phyloP scores from a whole-genome alignment of 1,284 basidiomycete genomes.

The Cystobasidium sp. region DNA sequence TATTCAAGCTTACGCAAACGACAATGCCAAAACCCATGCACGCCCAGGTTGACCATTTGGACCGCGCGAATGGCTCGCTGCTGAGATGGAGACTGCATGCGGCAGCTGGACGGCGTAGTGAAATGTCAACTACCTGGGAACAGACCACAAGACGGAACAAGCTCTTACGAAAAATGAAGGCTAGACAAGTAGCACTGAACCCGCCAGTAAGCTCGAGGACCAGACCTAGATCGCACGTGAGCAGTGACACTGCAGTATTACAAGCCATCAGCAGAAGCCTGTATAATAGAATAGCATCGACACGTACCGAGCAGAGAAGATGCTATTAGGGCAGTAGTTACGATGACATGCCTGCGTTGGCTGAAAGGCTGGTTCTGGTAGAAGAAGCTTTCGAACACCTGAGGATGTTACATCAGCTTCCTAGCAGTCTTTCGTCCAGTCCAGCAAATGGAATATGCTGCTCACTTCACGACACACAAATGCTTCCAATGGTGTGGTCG shows the following conservation, averaged over 20 bases:
- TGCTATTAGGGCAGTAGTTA: constrained; percentile 83
- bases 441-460: constrained; percentile 45
- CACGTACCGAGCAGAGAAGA: constrained; percentile 78
- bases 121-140: neutral
- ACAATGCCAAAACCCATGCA: constrained; percentile 76
- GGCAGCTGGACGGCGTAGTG: constrained; percentile 61
- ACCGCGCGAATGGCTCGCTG: constrained; percentile 64
- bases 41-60: constrained; percentile 72
- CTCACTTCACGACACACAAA: constrained; percentile 92
- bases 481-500: constrained; percentile 87
- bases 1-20: constrained; percentile 72
- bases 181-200: constrained; percentile 88
- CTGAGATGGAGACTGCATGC: constrained; percentile 80
- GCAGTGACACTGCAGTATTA: constrained; percentile 71
- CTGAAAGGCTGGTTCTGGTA: constrained; percentile 82
- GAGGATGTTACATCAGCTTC: constrained; percentile 53
- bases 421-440: neutral
- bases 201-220: constrained; percentile 98
- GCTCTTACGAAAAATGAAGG: constrained; percentile 70
- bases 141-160: neutral
- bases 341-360: constrained; percentile 81
- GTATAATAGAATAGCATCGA: neutral
- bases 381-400: constrained; percentile 92
- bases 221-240: constrained; percentile 95
- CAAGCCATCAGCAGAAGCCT: constrained; percentile 65